Conservation (phyloP, 176 grass and related monocot genomes). For the Aegilops bicornis region DNA sequence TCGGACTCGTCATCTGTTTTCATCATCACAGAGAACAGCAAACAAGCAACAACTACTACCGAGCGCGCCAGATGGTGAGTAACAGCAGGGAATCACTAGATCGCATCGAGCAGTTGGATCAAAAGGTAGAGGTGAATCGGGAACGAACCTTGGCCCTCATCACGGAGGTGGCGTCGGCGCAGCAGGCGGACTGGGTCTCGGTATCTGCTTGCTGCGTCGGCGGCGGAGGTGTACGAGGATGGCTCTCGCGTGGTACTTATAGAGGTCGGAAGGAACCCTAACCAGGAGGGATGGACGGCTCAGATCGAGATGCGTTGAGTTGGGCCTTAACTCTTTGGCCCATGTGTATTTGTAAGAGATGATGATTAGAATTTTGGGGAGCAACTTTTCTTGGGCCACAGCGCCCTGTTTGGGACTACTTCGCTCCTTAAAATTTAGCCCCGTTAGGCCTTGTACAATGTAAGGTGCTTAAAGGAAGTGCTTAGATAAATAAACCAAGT, state of each 20-base stretch:
- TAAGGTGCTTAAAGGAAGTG: too few relatives aligned
- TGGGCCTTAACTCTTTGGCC: not conserved
- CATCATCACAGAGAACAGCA: not conserved
- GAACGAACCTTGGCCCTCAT: conserved; percentile 48
- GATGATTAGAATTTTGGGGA: not conserved
- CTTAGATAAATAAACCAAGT: too few relatives aligned
- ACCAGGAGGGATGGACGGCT: not conserved
- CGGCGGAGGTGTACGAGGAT: not conserved
- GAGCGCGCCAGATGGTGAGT: not conserved
- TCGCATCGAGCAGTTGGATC: not conserved
- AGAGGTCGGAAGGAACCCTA: not conserved
- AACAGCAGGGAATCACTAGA: not conserved
- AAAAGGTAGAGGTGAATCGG: not conserved
- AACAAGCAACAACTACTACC: not conserved
- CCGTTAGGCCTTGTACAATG: too few relatives aligned
- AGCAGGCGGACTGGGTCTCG: not conserved
- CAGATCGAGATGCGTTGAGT: not conserved
- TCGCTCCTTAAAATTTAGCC: too few relatives aligned
- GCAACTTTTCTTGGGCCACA: too few relatives aligned
- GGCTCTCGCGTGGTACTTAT: not conserved
- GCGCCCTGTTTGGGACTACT: too few relatives aligned
- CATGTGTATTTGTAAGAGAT: not conserved
- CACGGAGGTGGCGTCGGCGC: not conserved
- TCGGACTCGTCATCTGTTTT: not conserved
- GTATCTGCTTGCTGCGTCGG: not conserved